These are phyloP conservation scores for Lecanosticta acicola DNA, from an alignment of 2,329 filamentous ascomycete species.

Conservation along the genomic window DNA sequence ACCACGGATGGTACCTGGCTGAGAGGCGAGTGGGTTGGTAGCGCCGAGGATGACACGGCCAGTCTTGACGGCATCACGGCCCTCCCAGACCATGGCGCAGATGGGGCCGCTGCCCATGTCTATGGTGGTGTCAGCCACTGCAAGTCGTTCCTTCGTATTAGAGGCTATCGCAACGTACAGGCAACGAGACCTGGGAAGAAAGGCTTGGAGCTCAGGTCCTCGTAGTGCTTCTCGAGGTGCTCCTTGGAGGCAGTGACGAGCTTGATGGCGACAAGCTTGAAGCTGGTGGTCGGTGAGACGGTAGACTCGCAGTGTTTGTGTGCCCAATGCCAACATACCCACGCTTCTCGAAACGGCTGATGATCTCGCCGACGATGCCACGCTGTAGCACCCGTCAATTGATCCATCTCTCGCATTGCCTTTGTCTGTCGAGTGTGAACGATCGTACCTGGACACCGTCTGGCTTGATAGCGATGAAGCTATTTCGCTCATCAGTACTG, in stretches of 20 bases:
- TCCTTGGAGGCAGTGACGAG: constrained; percentile 80
- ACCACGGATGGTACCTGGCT: constrained; percentile 96
- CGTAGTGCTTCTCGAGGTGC: constrained; percentile 98
- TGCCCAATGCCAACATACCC: constrained; percentile 53
- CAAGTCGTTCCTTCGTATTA: constrained; percentile 3
- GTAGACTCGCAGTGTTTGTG: constrained; percentile 4
- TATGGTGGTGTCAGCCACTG: constrained; percentile 14
- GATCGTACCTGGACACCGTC: constrained; percentile 89
- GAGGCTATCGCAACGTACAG: constrained; percentile 55
- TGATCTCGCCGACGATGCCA: constrained; percentile 95
- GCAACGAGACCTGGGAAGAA: constrained; percentile 94
- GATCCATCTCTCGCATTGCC: background rate
- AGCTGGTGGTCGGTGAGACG: constrained; percentile 49
- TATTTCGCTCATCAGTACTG: constrained; percentile 36
- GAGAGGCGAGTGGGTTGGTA: constrained; percentile 94
- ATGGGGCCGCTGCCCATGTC: constrained; percentile 98
- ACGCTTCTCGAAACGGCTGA: constrained; percentile 95
- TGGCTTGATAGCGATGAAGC: constrained; percentile 99
- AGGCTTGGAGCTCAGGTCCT: constrained; percentile 84
- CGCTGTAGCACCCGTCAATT: constrained; percentile 54
- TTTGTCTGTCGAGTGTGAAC: background rate
- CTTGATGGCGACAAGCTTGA: constrained; percentile 99
- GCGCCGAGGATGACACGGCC: constrained; percentile 94
- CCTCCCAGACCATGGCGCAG: constrained; percentile 99
- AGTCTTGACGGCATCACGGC: constrained; percentile 97